Evolutionary conservation across 345 rosid species (phyloP), one percentile per base, ranked within the genome.

Genomic region (Citrus australasica): DNA sequence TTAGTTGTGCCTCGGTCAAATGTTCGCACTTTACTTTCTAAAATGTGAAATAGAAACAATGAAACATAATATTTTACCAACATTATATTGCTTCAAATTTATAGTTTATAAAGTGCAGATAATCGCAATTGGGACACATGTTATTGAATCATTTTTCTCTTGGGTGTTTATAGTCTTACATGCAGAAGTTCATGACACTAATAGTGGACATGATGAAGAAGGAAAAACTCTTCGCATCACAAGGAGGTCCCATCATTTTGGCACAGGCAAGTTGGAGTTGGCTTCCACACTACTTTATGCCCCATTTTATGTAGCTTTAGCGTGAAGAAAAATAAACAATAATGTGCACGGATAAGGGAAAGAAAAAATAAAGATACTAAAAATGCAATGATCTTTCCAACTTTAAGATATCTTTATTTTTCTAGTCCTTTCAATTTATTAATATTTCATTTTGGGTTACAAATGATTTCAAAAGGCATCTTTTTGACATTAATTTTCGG

Each of bases 191-290:
- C 93, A 83, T 81, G 58, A 89, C 95, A 2, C 78, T 79, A 79
- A 94, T 92, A 55, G 98, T 96, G 61, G 77, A 91, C 79, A 83
- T 92, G 73, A 88, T 94, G 98, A 92, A 91, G 87, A 75, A 88
- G 73, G 97, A 96, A 87, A 92, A 92, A 86, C 92, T 96, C 78
- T 96, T 94, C 73, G 95, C 97, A 77, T 89, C 94, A 14, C 99
- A 94, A 69, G 99, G 98, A 74, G 99, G 99, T 79, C 98, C 99
- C 61, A 94, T 96, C 75, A 94, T 96, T 85, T 76, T 96, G 82
- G 83, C 99, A 66, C 99, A 96, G 97, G 99, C 78, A 85, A 46
- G 51, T 46, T 53, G 11, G 0, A 19, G 51, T 46, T 33, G 21
- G 21, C 32, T 11, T 33, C 25, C 27, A 40, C 22, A 55, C 17